These are phyloP conservation scores for Xylariaceae sp. DNA, from an alignment of 2,329 filamentous ascomycete genomes.

Conservation along the genomic window DNA sequence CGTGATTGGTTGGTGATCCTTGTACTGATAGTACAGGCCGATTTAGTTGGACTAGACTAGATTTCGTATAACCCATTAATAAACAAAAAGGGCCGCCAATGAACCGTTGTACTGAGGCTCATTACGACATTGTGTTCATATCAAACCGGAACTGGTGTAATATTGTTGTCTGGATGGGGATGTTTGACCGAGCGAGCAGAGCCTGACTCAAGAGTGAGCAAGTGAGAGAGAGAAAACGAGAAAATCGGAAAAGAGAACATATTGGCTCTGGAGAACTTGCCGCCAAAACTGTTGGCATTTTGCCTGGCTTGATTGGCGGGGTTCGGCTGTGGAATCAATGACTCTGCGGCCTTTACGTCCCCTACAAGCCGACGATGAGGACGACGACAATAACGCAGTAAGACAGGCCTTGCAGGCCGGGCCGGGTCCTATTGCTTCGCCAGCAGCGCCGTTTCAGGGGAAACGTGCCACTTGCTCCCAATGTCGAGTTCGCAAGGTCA, in stretches of 20 bases:
- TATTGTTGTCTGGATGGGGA: too few relatives aligned
- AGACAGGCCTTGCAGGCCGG: background rate
- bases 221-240: background rate
- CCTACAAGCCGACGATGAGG: constrained; percentile 23
- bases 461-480: constrained; percentile 39
- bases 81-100: too few relatives aligned
- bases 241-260: constrained; percentile 9
- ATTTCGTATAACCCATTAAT: too few relatives aligned
- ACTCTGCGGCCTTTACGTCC: constrained; percentile 36
- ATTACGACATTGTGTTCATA: too few relatives aligned
- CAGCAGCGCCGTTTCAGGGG: constrained; percentile 12
- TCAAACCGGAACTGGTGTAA: too few relatives aligned
- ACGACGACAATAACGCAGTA: background rate
- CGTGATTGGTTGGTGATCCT: too few relatives aligned
- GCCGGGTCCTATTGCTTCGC: constrained; percentile 9
- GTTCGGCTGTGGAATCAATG: constrained; percentile 31
- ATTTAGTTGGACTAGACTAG: too few relatives aligned
- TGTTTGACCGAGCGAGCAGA: background rate
- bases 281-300: background rate
- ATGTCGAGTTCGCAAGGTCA: constrained; percentile 38
- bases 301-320: background rate
- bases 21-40: background rate
- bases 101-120: too few relatives aligned
- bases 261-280: background rate
- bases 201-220: constrained; percentile 4